Conservation (phyloP, 106 monocot species). For the Dioscorea zingiberensis region DNA sequence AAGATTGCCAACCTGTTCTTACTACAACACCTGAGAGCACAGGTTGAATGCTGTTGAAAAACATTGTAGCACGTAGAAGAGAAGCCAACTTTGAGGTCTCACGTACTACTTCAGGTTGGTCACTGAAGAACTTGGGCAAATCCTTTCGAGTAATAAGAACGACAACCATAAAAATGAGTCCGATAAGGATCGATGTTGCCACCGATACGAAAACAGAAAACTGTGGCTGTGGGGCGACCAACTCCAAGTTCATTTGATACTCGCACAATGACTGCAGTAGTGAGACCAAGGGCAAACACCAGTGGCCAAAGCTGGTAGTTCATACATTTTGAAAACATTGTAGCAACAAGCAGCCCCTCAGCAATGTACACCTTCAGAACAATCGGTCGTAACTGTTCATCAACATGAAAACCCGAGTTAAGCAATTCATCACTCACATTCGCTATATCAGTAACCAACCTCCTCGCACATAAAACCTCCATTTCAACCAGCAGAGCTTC, state of each 20-base stretch:
- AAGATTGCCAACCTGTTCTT: constrained; percentile 71
- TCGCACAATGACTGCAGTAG: constrained; percentile 69
- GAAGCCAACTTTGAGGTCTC: constrained; percentile 67
- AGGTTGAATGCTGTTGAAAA: constrained; percentile 81
- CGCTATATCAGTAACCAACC: too few relatives aligned
- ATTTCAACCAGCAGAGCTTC: too few relatives aligned
- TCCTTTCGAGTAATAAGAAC: constrained; percentile 28
- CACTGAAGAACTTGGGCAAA: constrained; percentile 58
- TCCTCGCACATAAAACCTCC: too few relatives aligned
- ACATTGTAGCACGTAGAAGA: constrained; percentile 51
- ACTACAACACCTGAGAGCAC: constrained; percentile 82
- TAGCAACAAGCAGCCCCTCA: too few relatives aligned
- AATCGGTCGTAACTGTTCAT: too few relatives aligned
- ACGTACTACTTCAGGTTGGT: constrained; percentile 37
- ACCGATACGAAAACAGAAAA: constrained; percentile 41
- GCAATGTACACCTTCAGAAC: too few relatives aligned
- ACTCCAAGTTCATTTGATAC: constrained; percentile 85
- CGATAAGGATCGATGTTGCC: constrained; percentile 39
- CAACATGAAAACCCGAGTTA: too few relatives aligned
- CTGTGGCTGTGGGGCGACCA: constrained; percentile 43
- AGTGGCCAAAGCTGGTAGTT: constrained; percentile 74
- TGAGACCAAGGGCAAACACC: constrained; percentile 80
- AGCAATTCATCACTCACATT: too few relatives aligned
- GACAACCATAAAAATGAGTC: constrained; percentile 26
- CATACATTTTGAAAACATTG: too few relatives aligned